phyloP scores from a whole-genome alignment of 257 asterid genomes.

The Schizonepeta tenuifolia region DNA sequence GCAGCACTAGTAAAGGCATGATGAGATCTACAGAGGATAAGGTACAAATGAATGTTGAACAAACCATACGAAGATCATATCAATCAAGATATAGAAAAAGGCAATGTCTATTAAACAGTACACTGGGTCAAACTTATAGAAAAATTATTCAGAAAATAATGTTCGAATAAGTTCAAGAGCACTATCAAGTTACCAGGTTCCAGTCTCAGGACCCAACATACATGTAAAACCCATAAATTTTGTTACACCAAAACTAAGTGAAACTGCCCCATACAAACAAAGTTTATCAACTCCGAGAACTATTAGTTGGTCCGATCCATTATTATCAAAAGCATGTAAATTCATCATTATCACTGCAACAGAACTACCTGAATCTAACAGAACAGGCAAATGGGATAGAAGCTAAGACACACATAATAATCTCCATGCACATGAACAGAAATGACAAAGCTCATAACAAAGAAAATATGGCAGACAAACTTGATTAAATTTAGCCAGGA shows the following conservation, averaged over 20 bases:
- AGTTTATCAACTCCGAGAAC: neutral
- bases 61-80: neutral
- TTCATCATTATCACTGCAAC: neutral
- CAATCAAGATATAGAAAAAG: neutral
- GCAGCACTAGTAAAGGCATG: neutral
- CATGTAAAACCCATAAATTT: neutral
- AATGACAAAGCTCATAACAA: neutral
- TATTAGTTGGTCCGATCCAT: neutral
- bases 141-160: neutral
- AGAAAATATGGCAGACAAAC: neutral
- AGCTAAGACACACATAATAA: neutral
- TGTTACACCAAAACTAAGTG: neutral
- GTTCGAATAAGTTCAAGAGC: neutral
- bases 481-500: slow-evolving; percentile 1
- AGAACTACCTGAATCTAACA: too few species aligned
- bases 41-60: neutral
- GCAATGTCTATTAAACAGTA: neutral
- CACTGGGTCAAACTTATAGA: neutral
- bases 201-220: neutral
- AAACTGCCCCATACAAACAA: neutral
- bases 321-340: neutral
- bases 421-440: neutral
- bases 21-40: neutral
- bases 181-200: neutral
- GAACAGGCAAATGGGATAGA: too few species aligned